Conservation (phyloP, 2,329 filamentous ascomycete species). For the Penicillium sp. region DNA sequence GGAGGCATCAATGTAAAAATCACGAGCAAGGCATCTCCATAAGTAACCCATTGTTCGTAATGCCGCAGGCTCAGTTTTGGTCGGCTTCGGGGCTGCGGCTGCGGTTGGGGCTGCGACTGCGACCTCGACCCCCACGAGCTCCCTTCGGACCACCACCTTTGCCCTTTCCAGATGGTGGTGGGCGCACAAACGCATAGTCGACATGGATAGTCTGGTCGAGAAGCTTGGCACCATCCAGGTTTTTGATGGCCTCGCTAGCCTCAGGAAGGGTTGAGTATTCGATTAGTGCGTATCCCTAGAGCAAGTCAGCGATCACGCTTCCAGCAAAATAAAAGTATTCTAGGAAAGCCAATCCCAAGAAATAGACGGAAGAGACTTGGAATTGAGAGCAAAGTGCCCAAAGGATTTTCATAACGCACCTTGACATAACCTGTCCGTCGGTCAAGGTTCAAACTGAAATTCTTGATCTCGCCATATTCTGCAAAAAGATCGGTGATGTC, state of each 20-base stretch:
- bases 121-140: slow-evolving; percentile 35
- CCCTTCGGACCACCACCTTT: slow-evolving; percentile 42
- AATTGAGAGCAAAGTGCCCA: no score
- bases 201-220: slow-evolving; percentile 61
- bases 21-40: slow-evolving; percentile 2
- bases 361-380: no score
- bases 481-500: slow-evolving; percentile 61
- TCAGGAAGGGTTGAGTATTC: slow-evolving; percentile 60
- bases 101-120: slow-evolving; percentile 43
- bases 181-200: slow-evolving; percentile 61
- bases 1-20: slow-evolving; percentile 13
- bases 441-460: slow-evolving; percentile 60
- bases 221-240: slow-evolving; percentile 55
- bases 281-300: slow-evolving; percentile 60
- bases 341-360: no score
- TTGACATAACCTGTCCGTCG: slow-evolving; percentile 63
- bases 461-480: slow-evolving; percentile 63
- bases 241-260: slow-evolving; percentile 58
- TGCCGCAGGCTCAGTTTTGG: slow-evolving; percentile 25
- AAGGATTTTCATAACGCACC: slow-evolving; percentile 38
- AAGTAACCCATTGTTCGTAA: slow-evolving; percentile 7
- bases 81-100: slow-evolving; percentile 43
- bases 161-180: slow-evolving; percentile 46
- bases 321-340: not conserved
- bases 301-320: slow-evolving; percentile 8